Conservation (phyloP, 2,329 filamentous ascomycete genomes). For the Aspergillus intermedius region DNA sequence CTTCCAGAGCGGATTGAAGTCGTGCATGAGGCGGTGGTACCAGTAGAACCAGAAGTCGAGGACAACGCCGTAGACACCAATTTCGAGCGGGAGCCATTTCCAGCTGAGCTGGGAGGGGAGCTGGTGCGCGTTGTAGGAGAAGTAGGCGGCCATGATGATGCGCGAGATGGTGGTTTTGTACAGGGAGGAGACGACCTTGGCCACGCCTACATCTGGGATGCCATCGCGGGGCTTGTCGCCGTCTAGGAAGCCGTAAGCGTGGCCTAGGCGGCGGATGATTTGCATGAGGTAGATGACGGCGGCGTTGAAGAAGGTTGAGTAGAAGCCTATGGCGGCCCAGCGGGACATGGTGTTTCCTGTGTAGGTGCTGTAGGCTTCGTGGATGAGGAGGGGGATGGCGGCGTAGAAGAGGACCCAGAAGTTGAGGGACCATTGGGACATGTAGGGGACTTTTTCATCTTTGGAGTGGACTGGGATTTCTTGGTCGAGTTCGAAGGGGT, state of each 20-base stretch:
- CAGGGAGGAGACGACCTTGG: slow-evolving; percentile 21
- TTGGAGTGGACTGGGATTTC: slow-evolving; percentile 28
- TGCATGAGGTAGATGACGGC: slow-evolving; percentile 29
- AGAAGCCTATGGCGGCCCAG: slow-evolving; percentile 26
- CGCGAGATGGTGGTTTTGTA: slow-evolving; percentile 2
- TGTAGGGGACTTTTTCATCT: slow-evolving; percentile 32
- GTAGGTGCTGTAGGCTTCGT: slow-evolving; percentile 23
- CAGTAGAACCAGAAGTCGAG: slow-evolving; percentile 4
- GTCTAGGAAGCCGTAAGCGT: slow-evolving; percentile 1
- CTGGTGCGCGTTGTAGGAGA: not conserved
- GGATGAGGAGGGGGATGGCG: slow-evolving; percentile 28
- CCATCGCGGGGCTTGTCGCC: slow-evolving; percentile 19
- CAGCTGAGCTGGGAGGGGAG: not conserved
- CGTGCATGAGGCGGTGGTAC: slow-evolving; percentile 3
- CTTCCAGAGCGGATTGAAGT: not conserved
- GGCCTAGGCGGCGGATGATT: slow-evolving; percentile 1
- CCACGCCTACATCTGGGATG: slow-evolving; percentile 32
- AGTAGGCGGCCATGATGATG: not conserved
- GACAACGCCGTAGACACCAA: not conserved
- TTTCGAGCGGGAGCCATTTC: slow-evolving; percentile 2
- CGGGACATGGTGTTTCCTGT: slow-evolving; percentile 21
- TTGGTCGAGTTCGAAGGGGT: slow-evolving; percentile 18
- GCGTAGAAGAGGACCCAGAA: slow-evolving; percentile 34
- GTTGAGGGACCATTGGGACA: slow-evolving; percentile 26
- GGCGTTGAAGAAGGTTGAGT: slow-evolving; percentile 30